Percentiles rank a stretch among this genome's conserved stretches.
phyloP scores from a whole-genome alignment of 129 eudicot genomes.

The Escallonia rubra region DNA sequence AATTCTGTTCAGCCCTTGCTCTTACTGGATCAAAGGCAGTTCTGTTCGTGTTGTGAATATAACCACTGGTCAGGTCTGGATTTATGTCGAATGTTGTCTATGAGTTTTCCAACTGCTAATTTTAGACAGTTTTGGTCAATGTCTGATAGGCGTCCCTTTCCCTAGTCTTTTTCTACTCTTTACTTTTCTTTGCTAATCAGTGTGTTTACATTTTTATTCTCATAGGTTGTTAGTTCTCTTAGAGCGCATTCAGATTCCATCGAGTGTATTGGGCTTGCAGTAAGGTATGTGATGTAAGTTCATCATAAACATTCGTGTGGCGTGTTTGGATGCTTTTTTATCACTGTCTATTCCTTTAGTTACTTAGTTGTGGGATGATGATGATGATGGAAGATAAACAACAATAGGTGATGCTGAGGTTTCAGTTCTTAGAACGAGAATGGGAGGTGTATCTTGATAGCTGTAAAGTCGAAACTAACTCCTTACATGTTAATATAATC shows the following conservation, averaged over 20 bases:
- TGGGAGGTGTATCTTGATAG: no score
- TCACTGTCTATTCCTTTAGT: no score
- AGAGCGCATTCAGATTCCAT: conserved; percentile 66
- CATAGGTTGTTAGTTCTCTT: conserved; percentile 75
- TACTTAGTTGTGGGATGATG: no score
- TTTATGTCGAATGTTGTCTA: not conserved
- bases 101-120: not conserved
- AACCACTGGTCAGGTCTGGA: conserved; percentile 63
- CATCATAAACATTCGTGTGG: no score
- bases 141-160: not conserved
- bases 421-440: no score
- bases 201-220: conserved; percentile 1
- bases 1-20: conserved; percentile 74
- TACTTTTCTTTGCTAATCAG: not conserved
- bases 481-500: no score
- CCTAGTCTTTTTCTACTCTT: no score
- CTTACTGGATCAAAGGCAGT: conserved; percentile 80
- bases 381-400: no score
- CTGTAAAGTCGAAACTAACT: no score
- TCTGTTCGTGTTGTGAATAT: conserved; percentile 69
- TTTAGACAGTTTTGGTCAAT: not conserved
- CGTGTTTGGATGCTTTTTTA: no score
- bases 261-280: conserved; percentile 71
- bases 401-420: no score
- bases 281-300: conserved; percentile 37